Percentiles rank a stretch among this genome's conserved stretches.
Evolutionary conservation across 495 filamentous ascomycete species (phyloP).

Genomic region (Viridothelium virens): DNA sequence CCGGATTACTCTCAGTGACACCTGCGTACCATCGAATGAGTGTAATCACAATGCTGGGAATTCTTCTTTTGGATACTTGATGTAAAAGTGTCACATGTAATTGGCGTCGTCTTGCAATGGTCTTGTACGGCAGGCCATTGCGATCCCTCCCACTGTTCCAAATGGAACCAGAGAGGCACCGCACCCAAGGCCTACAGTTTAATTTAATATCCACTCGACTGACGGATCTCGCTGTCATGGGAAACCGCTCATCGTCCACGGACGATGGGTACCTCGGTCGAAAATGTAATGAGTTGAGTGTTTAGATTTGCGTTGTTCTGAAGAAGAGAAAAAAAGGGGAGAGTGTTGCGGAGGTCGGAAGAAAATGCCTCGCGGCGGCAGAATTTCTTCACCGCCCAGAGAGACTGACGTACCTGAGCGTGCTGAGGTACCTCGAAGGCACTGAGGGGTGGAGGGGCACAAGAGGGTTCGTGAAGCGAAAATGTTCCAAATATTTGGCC

Average conservation of each 20-base stretch:
- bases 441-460: too few relatives aligned
- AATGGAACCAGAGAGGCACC: background rate
- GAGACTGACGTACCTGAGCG: background rate
- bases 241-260: background rate
- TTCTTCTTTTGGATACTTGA: too few relatives aligned
- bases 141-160: background rate
- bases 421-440: background rate
- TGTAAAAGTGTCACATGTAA: too few relatives aligned
- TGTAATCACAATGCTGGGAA: too few relatives aligned
- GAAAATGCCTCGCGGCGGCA: background rate
- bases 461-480: too few relatives aligned
- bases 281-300: background rate
- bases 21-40: too few relatives aligned
- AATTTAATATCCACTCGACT: slow-evolving; percentile 1
- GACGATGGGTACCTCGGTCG: slow-evolving; percentile 1
- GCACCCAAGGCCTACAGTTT: slow-evolving; percentile 9
- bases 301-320: slow-evolving; percentile 8
- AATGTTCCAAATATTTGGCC: too few relatives aligned
- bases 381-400: slow-evolving; percentile 2
- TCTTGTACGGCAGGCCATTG: slow-evolving; percentile 3
- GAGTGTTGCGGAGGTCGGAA: background rate
- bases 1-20: too few relatives aligned
- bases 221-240: background rate
- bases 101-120: background rate
- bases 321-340: background rate